phyloP scores from a whole-genome alignment of 1,139 yeast genomes.

The Hanseniaspora sp. region DNA sequence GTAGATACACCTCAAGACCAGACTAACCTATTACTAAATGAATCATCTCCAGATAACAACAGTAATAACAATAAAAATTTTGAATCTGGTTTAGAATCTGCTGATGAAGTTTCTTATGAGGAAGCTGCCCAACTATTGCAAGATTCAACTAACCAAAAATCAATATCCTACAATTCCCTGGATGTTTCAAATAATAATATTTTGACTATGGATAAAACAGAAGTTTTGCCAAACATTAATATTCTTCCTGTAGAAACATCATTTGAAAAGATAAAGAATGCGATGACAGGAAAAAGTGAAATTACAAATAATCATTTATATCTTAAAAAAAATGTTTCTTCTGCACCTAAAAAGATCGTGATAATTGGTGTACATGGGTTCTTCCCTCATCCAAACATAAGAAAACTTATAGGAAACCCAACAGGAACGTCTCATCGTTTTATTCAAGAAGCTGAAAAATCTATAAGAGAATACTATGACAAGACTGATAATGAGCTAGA shows the following conservation, averaged over 20 bases:
- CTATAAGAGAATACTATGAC: slow-evolving; percentile 62
- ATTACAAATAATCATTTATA: slow-evolving; percentile 44
- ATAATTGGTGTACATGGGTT: slow-evolving; percentile 94
- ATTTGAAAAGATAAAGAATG: background rate
- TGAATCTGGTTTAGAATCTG: background rate
- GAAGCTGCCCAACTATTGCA: slow-evolving; percentile 6
- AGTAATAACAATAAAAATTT: background rate
- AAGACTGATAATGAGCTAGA: slow-evolving; percentile 38
- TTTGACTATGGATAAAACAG: slow-evolving; percentile 2
- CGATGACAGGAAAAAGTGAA: slow-evolving; percentile 27
- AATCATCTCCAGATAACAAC: background rate
- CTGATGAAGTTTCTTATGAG: slow-evolving; percentile 10
- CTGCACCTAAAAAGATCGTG: slow-evolving; percentile 41
- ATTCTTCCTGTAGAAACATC: background rate
- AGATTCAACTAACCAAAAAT: slow-evolving; percentile 7
- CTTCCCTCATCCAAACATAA: slow-evolving; percentile 73
- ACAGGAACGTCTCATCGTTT: slow-evolving; percentile 84
- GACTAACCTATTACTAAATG: background rate
- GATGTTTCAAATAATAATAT: slow-evolving; percentile 1
- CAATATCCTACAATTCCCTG: slow-evolving; percentile 1
- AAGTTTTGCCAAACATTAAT: slow-evolving; percentile 1
- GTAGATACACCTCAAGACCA: background rate
- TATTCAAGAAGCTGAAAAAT: slow-evolving; percentile 74
- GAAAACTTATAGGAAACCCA: slow-evolving; percentile 84
- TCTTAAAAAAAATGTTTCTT: slow-evolving; percentile 39